Conservation (phyloP, 2,329 filamentous ascomycete species). For the Colletotrichum filicis region DNA sequence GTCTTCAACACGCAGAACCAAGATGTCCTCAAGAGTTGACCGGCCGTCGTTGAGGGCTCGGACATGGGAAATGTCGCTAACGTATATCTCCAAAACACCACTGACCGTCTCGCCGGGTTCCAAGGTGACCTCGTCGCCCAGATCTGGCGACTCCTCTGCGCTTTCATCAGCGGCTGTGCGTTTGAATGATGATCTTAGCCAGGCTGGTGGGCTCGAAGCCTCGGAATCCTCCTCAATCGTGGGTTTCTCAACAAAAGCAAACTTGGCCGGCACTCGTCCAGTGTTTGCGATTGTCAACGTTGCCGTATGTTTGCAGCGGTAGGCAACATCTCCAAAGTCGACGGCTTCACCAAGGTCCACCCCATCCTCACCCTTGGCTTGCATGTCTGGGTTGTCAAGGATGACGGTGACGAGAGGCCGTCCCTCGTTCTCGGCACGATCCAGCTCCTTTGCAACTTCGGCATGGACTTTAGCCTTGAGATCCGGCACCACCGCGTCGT, state of each 20-base stretch:
- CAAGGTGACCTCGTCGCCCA: conserved; percentile 70
- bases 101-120: conserved; percentile 86
- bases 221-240: conserved; percentile 55
- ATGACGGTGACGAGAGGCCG: conserved; percentile 86
- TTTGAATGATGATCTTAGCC: conserved; percentile 78
- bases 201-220: conserved; percentile 60
- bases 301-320: conserved; percentile 72
- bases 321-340: conserved; percentile 82
- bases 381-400: conserved; percentile 69
- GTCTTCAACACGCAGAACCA: conserved; percentile 84
- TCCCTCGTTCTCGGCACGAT: conserved; percentile 91
- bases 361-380: conserved; percentile 35
- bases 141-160: conserved; percentile 39
- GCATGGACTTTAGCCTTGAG: conserved; percentile 86
- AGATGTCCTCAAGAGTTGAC: conserved; percentile 80
- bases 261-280: conserved; percentile 80
- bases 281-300: conserved; percentile 92
- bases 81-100: conserved; percentile 73
- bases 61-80: conserved; percentile 73
- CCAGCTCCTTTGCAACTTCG: conserved; percentile 88
- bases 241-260: conserved; percentile 83
- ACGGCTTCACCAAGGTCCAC: conserved; percentile 67
- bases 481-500: conserved; percentile 86
- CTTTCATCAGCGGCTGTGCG: conserved; percentile 54
- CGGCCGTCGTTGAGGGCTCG: conserved; percentile 77